Evolutionary conservation across 352 stramenopile genomes (phyloP).

Genomic region (Globisporangium nodosum): DNA sequence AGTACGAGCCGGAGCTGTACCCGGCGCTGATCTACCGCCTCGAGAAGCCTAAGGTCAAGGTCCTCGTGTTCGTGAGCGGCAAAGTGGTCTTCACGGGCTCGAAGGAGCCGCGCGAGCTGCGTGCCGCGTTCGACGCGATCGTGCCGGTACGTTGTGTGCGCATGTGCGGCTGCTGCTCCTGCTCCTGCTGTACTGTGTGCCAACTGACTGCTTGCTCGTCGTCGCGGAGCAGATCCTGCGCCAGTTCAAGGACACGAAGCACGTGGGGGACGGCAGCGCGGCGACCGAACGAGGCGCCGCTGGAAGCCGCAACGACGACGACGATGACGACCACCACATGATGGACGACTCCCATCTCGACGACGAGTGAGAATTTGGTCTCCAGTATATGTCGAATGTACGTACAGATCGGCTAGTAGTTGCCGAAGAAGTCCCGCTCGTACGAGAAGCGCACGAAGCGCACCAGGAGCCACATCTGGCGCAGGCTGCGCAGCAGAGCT

Average conservation of each 20-base stretch:
- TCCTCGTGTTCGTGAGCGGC: conserved; percentile 99
- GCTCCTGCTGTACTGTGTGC: background rate
- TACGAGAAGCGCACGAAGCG: conserved; percentile 28
- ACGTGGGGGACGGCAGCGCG: conserved; percentile 10
- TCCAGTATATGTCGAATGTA: background rate
- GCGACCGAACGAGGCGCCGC: background rate
- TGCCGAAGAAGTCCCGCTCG: conserved; percentile 30
- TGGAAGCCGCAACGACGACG: conserved; percentile 4
- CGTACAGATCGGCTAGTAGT: conserved; percentile 4
- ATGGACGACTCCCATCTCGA: conserved; percentile 37
- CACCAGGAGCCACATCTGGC: conserved; percentile 17
- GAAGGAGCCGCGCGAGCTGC: conserved; percentile 79
- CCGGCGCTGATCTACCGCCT: conserved; percentile 98
- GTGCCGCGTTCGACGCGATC: conserved; percentile 79
- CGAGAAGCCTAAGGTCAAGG: conserved; percentile 93
- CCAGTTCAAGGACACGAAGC: conserved; percentile 48
- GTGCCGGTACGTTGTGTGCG: conserved; percentile 37
- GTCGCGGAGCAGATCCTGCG: conserved; percentile 48
- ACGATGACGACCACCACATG: conserved; percentile 19
- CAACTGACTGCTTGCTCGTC: background rate
- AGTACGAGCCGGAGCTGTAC: conserved; percentile 99
- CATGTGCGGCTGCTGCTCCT: too few species aligned
- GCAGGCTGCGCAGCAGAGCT: background rate
- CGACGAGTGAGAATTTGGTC: conserved; percentile 9
- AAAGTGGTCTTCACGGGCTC: conserved; percentile 97